Evolutionary conservation across 176 grass and related monocot species (phyloP).

Genomic region (Thinopyrum elongatum): DNA sequence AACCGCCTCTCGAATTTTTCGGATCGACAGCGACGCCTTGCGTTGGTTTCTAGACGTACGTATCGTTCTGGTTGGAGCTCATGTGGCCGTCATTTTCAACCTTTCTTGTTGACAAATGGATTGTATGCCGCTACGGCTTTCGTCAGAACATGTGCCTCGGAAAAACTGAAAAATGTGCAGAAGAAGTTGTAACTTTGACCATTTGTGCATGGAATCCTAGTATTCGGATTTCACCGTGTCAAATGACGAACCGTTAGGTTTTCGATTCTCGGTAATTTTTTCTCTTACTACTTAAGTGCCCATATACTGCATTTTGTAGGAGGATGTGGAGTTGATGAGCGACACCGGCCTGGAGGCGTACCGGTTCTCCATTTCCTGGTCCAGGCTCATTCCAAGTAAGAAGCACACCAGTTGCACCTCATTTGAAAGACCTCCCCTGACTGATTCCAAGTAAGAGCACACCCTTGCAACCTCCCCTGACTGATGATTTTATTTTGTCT

Average conservation of each 20-base stretch:
- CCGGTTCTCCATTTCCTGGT: constrained; percentile 92
- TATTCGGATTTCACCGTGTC: neutral
- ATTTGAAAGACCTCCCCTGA: neutral
- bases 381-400: constrained; percentile 81
- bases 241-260: neutral
- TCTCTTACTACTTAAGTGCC: too few relatives aligned
- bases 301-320: constrained; percentile 38
- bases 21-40: neutral
- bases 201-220: neutral
- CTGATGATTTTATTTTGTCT: neutral
- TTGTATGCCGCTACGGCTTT: neutral
- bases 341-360: constrained; percentile 73
- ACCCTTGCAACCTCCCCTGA: neutral
- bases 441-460: too few relatives aligned
- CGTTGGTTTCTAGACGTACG: neutral
- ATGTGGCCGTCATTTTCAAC: neutral
- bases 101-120: constrained; percentile 18
- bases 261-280: too few relatives aligned
- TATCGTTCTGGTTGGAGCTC: neutral
- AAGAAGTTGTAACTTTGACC: neutral
- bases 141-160: neutral
- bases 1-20: neutral
- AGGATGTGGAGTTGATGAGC: constrained; percentile 64
- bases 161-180: neutral
- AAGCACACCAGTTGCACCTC: neutral